phyloP scores from a whole-genome alignment of 2,329 filamentous ascomycete species.

The Stachybotrys chlorohalonatus region DNA sequence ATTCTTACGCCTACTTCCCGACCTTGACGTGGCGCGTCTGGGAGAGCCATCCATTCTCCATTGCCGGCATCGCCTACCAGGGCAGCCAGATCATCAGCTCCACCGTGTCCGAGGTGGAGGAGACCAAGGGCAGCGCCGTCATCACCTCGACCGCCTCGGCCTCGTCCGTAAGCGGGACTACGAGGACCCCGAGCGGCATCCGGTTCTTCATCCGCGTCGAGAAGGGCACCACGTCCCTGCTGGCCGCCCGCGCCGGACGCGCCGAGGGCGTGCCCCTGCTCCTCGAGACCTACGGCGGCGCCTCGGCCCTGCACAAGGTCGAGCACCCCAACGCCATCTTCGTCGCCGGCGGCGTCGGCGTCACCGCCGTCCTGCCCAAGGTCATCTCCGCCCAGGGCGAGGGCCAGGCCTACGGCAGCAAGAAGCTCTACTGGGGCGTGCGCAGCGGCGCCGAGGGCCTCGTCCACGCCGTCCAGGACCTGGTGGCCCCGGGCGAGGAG shows the following conservation, averaged over 20 bases:
- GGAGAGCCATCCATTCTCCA: conserved; percentile 22
- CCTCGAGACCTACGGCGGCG: not conserved
- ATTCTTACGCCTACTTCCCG: conserved; percentile 20
- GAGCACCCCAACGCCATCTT: conserved; percentile 15
- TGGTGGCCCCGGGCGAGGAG: conserved; percentile 4
- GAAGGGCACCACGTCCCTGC: conserved; percentile 2
- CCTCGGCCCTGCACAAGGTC: not conserved
- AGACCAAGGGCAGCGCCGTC: not conserved
- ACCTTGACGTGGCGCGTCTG: conserved; percentile 14
- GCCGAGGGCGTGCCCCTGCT: not conserved
- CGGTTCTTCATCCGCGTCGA: not conserved
- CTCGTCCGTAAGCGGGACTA: not conserved
- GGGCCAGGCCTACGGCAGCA: conserved; percentile 4
- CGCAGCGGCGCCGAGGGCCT: conserved; percentile 8
- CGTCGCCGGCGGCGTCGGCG: conserved; percentile 20
- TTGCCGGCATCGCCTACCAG: conserved; percentile 2
- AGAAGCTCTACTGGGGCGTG: conserved; percentile 13
- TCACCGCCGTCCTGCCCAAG: conserved; percentile 17
- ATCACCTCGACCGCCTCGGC: not conserved
- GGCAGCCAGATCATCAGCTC: not conserved
- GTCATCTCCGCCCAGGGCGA: conserved; percentile 6
- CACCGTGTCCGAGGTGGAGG: not conserved
- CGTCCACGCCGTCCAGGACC: conserved; percentile 10
- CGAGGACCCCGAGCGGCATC: not conserved
- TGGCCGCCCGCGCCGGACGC: not conserved